Evolutionary conservation across 441 rosid species (phyloP), one percentile per base, ranked within the genome.

Genomic region (Corymbia citriodora): DNA sequence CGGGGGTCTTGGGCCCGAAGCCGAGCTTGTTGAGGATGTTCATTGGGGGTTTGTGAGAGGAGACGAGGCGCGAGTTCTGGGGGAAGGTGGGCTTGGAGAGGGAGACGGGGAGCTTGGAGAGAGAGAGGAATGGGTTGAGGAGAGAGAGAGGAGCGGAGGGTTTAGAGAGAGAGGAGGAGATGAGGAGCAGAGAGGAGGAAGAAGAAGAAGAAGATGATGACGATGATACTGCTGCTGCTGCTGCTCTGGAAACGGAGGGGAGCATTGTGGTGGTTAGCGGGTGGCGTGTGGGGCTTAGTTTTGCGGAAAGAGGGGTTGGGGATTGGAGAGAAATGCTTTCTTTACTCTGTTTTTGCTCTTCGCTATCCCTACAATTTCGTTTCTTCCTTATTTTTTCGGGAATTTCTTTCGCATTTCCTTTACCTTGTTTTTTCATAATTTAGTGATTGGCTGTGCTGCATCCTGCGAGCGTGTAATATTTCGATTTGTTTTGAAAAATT

Each of bases 21-120:
- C 99, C 98, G 70, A 98, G 91, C 89, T 94, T 96, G 95, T 94
- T 97, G 92, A 98, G 98, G 92, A 98, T 95, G 95, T 97, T 97
- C 99, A 98, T 96, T 19, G 93, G 92, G 57, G 94, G 86, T 7
- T 70, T 85, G 92, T 88, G 90, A 63, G 50, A 33, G 87, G 94
- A 94, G 55, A 91, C 17, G 86, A 72, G 79, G 25, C 91, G 61
- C 29, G 25, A 13, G 88, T 52, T 89, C 85, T 65, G 70, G 89
- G 90, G 91, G 92, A 65, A 87, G 89, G 89, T 14, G 90, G 91
- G 91, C 54, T 79, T 90, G 52, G 93, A 89, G 89, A 68, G 19
- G 57, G 87, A 89, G 90, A 14, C 6, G 29, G 50, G 45, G 55
- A 23, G 88, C 3, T 45, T 23, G 27, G 90, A 27, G 55, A 87